Evolutionary conservation across 2,329 filamentous ascomycete species (phyloP).

Genomic region (Colletotrichum sp.): DNA sequence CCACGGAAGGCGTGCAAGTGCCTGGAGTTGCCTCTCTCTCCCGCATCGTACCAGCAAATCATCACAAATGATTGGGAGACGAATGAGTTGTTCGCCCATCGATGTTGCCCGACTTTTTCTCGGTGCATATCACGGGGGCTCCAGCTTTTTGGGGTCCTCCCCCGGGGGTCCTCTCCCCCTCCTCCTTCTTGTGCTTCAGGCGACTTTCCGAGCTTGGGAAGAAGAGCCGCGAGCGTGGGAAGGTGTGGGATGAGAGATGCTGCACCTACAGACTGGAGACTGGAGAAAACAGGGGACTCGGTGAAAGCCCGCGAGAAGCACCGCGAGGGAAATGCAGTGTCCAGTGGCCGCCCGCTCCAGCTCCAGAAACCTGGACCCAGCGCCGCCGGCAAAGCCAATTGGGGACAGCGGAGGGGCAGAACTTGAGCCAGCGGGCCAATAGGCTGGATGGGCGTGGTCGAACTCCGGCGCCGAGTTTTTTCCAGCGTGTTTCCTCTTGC

Average conservation of each 20-base stretch:
- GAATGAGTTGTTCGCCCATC: background rate
- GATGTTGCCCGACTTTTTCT: background rate
- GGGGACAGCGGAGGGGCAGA: slow-evolving; percentile 9
- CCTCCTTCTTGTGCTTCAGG: background rate
- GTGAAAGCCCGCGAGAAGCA: background rate
- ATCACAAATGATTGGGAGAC: background rate
- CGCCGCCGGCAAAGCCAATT: background rate
- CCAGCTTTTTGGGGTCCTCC: background rate
- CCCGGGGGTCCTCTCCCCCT: background rate
- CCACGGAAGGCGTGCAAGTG: background rate
- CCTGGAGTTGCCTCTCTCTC: background rate
- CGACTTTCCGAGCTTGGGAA: background rate
- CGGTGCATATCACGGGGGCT: background rate
- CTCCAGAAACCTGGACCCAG: background rate
- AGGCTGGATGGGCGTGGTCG: background rate
- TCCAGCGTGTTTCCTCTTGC: background rate
- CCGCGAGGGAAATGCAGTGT: background rate
- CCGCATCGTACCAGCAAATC: background rate
- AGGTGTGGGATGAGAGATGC: background rate
- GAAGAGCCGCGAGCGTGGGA: background rate
- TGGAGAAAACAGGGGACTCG: background rate
- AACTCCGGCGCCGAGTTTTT: slow-evolving; percentile 11
- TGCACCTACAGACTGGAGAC: background rate
- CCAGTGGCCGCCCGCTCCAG: background rate
- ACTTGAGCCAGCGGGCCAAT: background rate